Conservation (phyloP, 805 yeast species). For the Starmera dryadoides region DNA sequence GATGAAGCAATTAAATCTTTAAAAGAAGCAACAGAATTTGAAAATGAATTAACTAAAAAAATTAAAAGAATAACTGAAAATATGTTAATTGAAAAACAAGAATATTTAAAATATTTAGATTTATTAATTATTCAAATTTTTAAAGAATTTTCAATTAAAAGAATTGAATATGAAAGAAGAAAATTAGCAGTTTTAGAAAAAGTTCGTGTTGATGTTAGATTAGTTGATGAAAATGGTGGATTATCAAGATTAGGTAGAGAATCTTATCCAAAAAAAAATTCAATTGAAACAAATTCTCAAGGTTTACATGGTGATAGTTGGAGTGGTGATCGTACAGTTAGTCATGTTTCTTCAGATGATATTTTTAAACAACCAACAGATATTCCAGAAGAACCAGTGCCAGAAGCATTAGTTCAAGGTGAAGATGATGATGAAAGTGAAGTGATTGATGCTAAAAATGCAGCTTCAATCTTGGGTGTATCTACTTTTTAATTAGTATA, state of each 20-base stretch:
- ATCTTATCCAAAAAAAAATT: constrained; percentile 30
- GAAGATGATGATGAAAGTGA: constrained; percentile 16
- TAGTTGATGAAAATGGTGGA: constrained; percentile 73
- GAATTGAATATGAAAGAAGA: constrained; percentile 82
- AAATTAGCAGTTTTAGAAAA: constrained; percentile 67
- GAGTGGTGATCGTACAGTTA: constrained; percentile 43
- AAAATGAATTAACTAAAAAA: constrained; percentile 69
- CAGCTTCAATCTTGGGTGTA: constrained; percentile 74
- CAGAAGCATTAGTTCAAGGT: constrained; percentile 6
- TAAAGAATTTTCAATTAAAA: constrained; percentile 54
- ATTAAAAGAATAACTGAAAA: constrained; percentile 80
- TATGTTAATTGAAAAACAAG: constrained; percentile 66
- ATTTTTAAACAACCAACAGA: constrained; percentile 5
- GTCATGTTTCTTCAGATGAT: constrained; percentile 17
- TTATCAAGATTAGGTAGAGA: constrained; percentile 79
- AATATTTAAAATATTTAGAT: constrained; percentile 55
- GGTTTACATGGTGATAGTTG: constrained; percentile 47
- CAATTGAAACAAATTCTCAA: constrained; percentile 29
- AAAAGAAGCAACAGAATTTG: constrained; percentile 71
- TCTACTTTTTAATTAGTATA: constrained; percentile 45
- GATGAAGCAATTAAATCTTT: constrained; percentile 82
- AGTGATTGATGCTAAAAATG: constrained; percentile 70
- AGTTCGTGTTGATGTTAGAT: constrained; percentile 63
- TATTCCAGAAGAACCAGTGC: constrained; percentile 4
- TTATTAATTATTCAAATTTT: constrained; percentile 44